A percentile compares a stretch with the other conserved stretches of the same genome.
These are phyloP conservation scores for Talaromyces nanjingensis DNA, from an alignment of 495 filamentous ascomycete species.

Conservation along the genomic window DNA sequence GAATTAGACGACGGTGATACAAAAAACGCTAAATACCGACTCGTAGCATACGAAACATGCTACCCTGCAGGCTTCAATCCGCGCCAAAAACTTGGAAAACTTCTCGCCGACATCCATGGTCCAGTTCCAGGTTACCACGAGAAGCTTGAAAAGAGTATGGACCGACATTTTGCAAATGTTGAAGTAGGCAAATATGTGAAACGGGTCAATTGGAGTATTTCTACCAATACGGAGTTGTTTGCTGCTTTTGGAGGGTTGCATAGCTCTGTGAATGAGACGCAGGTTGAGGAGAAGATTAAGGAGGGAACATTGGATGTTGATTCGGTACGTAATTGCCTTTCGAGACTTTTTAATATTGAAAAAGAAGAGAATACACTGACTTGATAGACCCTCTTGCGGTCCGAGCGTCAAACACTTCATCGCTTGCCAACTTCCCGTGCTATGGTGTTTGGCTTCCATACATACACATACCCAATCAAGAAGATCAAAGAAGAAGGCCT, in stretches of 20 bases:
- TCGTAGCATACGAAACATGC: constrained; percentile 62
- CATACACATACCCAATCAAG: constrained; percentile 62
- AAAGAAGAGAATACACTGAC: not conserved
- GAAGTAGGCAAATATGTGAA: constrained; percentile 33
- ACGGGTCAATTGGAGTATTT: constrained; percentile 56
- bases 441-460: constrained; percentile 73
- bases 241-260: constrained; percentile 35
- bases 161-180: constrained; percentile 58
- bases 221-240: constrained; percentile 50
- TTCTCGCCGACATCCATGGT: constrained; percentile 59
- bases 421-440: constrained; percentile 60
- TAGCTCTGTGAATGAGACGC: constrained; percentile 41
- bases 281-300: constrained; percentile 32
- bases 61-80: constrained; percentile 70
- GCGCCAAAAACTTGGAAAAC: constrained; percentile 52
- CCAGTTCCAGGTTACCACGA: constrained; percentile 63
- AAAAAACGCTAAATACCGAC: constrained; percentile 40
- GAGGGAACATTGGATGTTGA: constrained; percentile 43
- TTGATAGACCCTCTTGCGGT: constrained; percentile 49
- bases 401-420: constrained; percentile 72
- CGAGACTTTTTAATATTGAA: no score
- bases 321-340: constrained; percentile 19
- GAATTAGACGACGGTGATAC: not conserved
- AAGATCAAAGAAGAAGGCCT: constrained; percentile 65
- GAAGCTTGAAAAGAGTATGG: constrained; percentile 70